Conservation (phyloP, 2,329 filamentous ascomycete species). For the Xylariaceae sp. region DNA sequence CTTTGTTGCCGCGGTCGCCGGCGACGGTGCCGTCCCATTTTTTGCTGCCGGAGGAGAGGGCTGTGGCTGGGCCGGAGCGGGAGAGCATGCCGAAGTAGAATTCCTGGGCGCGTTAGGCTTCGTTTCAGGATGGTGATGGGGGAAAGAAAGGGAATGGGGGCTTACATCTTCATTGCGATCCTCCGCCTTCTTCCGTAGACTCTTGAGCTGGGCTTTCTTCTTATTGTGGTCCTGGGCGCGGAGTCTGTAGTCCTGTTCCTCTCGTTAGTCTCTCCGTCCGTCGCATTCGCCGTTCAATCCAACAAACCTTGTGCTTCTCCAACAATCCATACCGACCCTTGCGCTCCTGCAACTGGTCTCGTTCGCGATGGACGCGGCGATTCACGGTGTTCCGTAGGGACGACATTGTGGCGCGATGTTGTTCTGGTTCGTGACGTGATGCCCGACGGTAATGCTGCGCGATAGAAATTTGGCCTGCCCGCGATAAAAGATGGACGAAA, state of each 20-base stretch:
- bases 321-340: constrained; percentile 76
- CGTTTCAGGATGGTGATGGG: neutral
- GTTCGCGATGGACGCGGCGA: constrained; percentile 82
- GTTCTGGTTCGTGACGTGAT: neutral
- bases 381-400: constrained; percentile 63
- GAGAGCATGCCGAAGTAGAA: constrained; percentile 68
- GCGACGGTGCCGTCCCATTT: constrained; percentile 51
- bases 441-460: neutral
- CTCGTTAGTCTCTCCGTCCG: neutral
- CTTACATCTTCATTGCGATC: constrained; percentile 61
- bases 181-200: constrained; percentile 55
- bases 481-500: neutral
- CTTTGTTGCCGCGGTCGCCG: constrained; percentile 53
- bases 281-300: no score
- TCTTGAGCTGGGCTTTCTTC: constrained; percentile 57
- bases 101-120: constrained; percentile 30
- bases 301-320: constrained; percentile 80
- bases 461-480: constrained; percentile 5
- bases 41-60: constrained; percentile 45
- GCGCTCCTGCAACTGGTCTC: constrained; percentile 75
- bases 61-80: constrained; percentile 50
- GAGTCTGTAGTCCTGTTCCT: constrained; percentile 51
- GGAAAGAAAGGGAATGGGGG: neutral
- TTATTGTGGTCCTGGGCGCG: constrained; percentile 61
- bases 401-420: constrained; percentile 12